These are phyloP conservation scores for Obba rivulosa DNA, from an alignment of 768 basidiomycete genomes.

Conservation along the genomic window DNA sequence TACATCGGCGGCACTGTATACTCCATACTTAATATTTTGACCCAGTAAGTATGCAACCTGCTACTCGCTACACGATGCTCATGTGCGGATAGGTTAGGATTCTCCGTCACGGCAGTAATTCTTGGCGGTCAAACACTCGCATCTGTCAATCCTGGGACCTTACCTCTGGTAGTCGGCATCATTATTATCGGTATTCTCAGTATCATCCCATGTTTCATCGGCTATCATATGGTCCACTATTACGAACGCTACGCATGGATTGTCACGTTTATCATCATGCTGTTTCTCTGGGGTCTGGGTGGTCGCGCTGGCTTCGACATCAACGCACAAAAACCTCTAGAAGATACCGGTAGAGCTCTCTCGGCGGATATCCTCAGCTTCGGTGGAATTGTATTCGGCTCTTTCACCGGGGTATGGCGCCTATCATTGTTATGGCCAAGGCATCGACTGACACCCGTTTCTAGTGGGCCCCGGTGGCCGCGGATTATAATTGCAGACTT, in stretches of 20 bases:
- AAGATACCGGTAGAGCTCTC: slow-evolving; percentile 39
- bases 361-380: slow-evolving; percentile 47
- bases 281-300: slow-evolving; percentile 47
- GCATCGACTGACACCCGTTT: not conserved
- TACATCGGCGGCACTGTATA: slow-evolving; percentile 45
- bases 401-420: slow-evolving; percentile 33
- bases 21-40: slow-evolving; percentile 49
- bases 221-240: slow-evolving; percentile 40
- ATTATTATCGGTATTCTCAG: slow-evolving; percentile 39
- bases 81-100: slow-evolving; percentile 34
- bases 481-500: slow-evolving; percentile 49
- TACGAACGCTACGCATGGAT: slow-evolving; percentile 59
- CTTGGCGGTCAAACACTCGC: slow-evolving; percentile 48
- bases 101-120: slow-evolving; percentile 43
- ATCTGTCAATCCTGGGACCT: slow-evolving; percentile 36
- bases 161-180: slow-evolving; percentile 44
- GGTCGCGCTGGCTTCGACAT: slow-evolving; percentile 41
- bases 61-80: not conserved
- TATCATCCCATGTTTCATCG: slow-evolving; percentile 41
- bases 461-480: slow-evolving; percentile 45
- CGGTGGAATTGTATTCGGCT: slow-evolving; percentile 47
- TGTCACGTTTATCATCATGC: slow-evolving; percentile 38
- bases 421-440: not conserved
- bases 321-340: slow-evolving; percentile 34
- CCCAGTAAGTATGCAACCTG: slow-evolving; percentile 30